Base-by-base conservation (phyloP, 2,329 filamentous ascomycete genomes). In the Tolypocladium inflatum region DNA sequence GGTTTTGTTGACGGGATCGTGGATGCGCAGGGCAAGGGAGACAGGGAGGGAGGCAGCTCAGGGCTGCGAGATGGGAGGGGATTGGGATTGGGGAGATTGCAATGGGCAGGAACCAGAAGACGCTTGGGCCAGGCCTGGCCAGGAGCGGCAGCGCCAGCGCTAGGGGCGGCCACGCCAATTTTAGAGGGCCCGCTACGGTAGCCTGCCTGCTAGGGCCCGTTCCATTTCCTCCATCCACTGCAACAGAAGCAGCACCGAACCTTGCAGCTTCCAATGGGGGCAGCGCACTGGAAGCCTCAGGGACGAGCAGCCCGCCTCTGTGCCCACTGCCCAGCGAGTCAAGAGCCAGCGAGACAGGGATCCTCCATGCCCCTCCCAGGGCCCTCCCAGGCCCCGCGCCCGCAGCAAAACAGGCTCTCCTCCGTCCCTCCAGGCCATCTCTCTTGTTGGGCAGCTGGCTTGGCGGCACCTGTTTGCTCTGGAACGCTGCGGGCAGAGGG, bases 101-200 rank as follows among this genome's bases (percentile, higher is more conserved):
- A 50, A 26, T n/a, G 48, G 48, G 26, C 48, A 51, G 52, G 33
- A 38, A 35, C 35, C n/a, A 37, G 51, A 15, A 30, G 26, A 30
- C 26, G 57, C 55, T 59, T 54, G 51, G 56, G 58, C 56, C 56
- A 58, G 39, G n/a, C 56, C 56, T 55, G 26, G n/a, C 48, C 48
- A 53, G 51, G 41, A 48, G 54, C 57, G 57, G 57, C 53, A 58
- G 57, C 38, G 52, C 53, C 33, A 58, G 11, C n/a, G 53, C 57
- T 58, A 58, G 53, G 23, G 38, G 39, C 54, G 54, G 53, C 23
- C 38, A n/a, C 38, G 38, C 30, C 54, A 42, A 42, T 33, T 26
- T 51, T 35, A 51, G 48, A 11, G 30, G 39, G 53, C 53, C 53
- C 53, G 38, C 51, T 38, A n/a, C n/a, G n/a, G n/a, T n/a, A 53